Percentiles rank a stretch among this genome's conserved stretches.
Evolutionary conservation across 2,329 filamentous ascomycete species (phyloP).

Genomic region (Aspergillus amoenus): DNA sequence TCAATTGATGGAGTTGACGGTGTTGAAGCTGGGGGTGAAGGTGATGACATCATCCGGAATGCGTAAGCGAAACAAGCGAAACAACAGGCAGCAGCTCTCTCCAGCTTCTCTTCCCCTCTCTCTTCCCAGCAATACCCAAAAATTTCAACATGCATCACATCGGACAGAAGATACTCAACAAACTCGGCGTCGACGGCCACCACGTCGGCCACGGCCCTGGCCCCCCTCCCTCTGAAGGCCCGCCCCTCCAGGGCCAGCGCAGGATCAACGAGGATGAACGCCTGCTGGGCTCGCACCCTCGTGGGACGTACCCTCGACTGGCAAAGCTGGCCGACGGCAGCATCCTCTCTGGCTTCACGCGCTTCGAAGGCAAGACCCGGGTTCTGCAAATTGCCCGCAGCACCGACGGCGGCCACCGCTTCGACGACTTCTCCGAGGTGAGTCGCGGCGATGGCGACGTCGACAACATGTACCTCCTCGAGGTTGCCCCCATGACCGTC

Average conservation of each 20-base stretch:
- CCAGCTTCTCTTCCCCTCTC: neutral
- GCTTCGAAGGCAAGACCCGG: constrained; percentile 38
- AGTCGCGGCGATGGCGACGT: constrained; percentile 45
- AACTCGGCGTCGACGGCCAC: constrained; percentile 25
- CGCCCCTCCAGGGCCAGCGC: constrained; percentile 20
- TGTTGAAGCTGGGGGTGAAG: too few species aligned
- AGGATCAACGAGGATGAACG: constrained; percentile 35
- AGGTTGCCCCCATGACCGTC: constrained; percentile 36
- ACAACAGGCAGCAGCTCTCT: too few species aligned
- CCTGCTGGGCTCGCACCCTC: constrained; percentile 34
- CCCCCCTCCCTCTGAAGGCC: neutral
- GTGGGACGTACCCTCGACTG: constrained; percentile 51
- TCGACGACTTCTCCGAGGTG: constrained; percentile 45
- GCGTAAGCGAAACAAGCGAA: too few species aligned
- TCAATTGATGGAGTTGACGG: too few species aligned
- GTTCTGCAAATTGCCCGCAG: constrained; percentile 47
- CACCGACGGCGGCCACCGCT: constrained; percentile 44
- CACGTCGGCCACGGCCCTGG: constrained; percentile 5
- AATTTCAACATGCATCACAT: constrained; percentile 12
- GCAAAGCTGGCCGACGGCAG: constrained; percentile 46
- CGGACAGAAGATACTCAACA: constrained; percentile 34
- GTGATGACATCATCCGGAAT: too few species aligned
- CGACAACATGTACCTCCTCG: constrained; percentile 50
- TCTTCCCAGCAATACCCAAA: neutral
- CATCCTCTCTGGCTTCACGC: constrained; percentile 49